Percentiles rank a stretch among this genome's conserved stretches.
These are phyloP conservation scores for Polyporus arcularius DNA, from an alignment of 768 basidiomycete species.

Conservation along the genomic window DNA sequence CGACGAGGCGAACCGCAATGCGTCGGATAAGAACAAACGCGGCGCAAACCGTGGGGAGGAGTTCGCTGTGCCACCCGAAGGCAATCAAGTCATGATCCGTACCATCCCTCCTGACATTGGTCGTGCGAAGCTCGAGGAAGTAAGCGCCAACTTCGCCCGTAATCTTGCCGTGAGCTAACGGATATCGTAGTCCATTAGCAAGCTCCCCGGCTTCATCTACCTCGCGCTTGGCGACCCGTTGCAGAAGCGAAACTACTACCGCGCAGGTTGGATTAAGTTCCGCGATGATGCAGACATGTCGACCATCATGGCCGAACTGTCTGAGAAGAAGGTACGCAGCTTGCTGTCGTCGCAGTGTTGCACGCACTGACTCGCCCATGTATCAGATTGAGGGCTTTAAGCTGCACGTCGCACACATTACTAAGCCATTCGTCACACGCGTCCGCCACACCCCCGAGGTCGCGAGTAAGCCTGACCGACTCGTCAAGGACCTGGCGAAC, in stretches of 20 bases:
- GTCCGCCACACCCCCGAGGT: slow-evolving; percentile 82
- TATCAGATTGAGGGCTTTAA: slow-evolving; percentile 91
- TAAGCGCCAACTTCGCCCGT: slow-evolving; percentile 34
- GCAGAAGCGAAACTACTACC: slow-evolving; percentile 91
- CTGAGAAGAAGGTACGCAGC: slow-evolving; percentile 77
- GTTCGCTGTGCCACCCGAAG: slow-evolving; percentile 62
- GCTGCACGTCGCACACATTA: slow-evolving; percentile 83
- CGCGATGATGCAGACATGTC: slow-evolving; percentile 82
- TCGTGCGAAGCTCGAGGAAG: slow-evolving; percentile 87
- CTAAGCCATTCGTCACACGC: slow-evolving; percentile 74
- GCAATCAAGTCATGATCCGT: slow-evolving; percentile 92
- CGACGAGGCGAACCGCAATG: slow-evolving; percentile 44
- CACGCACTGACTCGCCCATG: background rate
- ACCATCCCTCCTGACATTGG: slow-evolving; percentile 94
- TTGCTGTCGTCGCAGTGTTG: background rate
- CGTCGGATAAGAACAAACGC: slow-evolving; percentile 34
- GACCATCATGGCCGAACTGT: slow-evolving; percentile 66
- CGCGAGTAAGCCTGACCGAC: slow-evolving; percentile 75
- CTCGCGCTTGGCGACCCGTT: slow-evolving; percentile 90
- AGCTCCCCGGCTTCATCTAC: slow-evolving; percentile 81
- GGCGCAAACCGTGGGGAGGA: slow-evolving; percentile 74
- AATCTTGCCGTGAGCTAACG: background rate
- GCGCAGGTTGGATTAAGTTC: slow-evolving; percentile 93
- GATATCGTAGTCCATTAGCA: slow-evolving; percentile 32
- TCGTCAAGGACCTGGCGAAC: slow-evolving; percentile 79